Evolutionary conservation across 306 rosid genomes (phyloP).

Genomic region (Gleditsia sinensis): DNA sequence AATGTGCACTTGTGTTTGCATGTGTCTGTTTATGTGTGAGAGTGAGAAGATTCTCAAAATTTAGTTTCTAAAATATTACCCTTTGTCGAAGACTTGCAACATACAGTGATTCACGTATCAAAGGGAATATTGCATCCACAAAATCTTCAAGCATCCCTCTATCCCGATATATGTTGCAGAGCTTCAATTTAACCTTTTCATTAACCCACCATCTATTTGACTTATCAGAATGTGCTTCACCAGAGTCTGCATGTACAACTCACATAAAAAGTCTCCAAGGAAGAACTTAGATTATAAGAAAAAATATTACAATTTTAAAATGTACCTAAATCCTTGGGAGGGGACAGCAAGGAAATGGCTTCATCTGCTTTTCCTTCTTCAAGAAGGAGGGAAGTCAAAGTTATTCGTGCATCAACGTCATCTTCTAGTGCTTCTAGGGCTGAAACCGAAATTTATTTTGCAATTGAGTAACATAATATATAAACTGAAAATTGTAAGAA

Average conservation of each 20-base stretch:
- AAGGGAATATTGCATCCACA: slow-evolving; percentile 49
- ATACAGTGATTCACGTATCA: slow-evolving; percentile 47
- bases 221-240: slow-evolving; percentile 52
- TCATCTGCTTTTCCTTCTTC: slow-evolving; percentile 81
- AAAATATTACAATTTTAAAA: slow-evolving; percentile 27
- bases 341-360: slow-evolving; percentile 75
- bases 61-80: slow-evolving; percentile 35
- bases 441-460: slow-evolving; percentile 47
- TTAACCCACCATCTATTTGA: slow-evolving; percentile 78
- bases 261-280: slow-evolving; percentile 8
- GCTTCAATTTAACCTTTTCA: slow-evolving; percentile 50
- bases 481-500: background rate
- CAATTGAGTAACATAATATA: slow-evolving; percentile 15
- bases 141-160: slow-evolving; percentile 50
- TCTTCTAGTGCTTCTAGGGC: slow-evolving; percentile 64
- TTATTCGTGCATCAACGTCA: slow-evolving; percentile 71
- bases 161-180: slow-evolving; percentile 46
- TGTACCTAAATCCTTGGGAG: slow-evolving; percentile 61
- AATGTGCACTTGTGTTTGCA: background rate
- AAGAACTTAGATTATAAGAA: slow-evolving; percentile 31
- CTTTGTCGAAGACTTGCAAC: slow-evolving; percentile 41
- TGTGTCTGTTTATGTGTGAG: background rate
- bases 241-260: slow-evolving; percentile 50
- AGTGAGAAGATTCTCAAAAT: background rate
- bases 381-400: slow-evolving; percentile 82